These are phyloP conservation scores for Diaporthe caulivora DNA, from an alignment of 2,329 filamentous ascomycete species.

Conservation along the genomic window DNA sequence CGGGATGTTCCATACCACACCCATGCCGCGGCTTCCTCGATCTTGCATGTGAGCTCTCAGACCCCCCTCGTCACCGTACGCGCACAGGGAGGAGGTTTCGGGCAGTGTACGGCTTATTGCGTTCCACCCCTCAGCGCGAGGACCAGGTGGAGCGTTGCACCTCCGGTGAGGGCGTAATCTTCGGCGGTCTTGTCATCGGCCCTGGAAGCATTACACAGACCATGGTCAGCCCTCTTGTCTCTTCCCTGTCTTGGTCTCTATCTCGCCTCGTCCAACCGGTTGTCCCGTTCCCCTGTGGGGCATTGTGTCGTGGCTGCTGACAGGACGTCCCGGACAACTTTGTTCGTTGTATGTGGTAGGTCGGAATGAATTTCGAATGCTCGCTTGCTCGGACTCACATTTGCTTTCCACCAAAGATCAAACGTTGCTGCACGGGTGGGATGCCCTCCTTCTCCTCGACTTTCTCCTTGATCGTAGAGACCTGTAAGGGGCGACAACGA, in stretches of 20 bases:
- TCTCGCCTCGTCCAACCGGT: background rate
- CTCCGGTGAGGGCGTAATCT: slow-evolving; percentile 92
- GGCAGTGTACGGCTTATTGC: slow-evolving; percentile 22
- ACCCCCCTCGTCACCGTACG: background rate
- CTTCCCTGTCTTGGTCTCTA: background rate
- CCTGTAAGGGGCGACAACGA: slow-evolving; percentile 62
- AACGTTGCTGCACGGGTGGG: slow-evolving; percentile 92
- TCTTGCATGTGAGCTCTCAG: background rate
- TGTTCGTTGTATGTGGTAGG: background rate
- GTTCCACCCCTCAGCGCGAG: slow-evolving; percentile 90
- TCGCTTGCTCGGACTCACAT: slow-evolving; percentile 73
- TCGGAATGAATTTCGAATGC: too few species aligned
- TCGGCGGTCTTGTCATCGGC: slow-evolving; percentile 92
- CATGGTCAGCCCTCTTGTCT: slow-evolving; percentile 9
- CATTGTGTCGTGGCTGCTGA: background rate
- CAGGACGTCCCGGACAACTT: background rate
- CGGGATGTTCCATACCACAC: too few species aligned
- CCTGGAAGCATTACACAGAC: slow-evolving; percentile 63
- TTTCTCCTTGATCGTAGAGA: slow-evolving; percentile 97
- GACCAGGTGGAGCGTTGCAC: slow-evolving; percentile 94
- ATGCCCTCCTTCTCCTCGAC: slow-evolving; percentile 99
- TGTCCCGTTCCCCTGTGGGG: too few species aligned
- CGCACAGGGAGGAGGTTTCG: background rate
- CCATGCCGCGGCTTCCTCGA: background rate
- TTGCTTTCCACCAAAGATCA: slow-evolving; percentile 98